Base-by-base conservation (phyloP, 2,329 filamentous ascomycete genomes). In the Epicoccum sorghinum region DNA sequence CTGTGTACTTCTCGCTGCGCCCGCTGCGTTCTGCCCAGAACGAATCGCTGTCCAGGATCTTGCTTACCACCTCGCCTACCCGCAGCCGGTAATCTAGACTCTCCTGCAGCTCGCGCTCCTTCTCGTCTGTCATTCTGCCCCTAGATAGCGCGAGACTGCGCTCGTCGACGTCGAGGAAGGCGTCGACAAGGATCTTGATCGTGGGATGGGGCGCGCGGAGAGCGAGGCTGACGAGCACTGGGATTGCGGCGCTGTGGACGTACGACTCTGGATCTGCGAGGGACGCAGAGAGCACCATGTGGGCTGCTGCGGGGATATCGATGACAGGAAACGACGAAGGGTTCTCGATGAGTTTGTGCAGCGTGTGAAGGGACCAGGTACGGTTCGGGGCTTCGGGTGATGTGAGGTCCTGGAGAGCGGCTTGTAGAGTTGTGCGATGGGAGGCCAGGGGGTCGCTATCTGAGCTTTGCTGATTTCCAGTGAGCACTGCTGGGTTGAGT, bases 201-300 rank as follows among this genome's bases (percentile, higher is more conserved):
- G 86, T 86, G 0, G 87, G 82, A 37, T 80, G 83, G 0, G 88
- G 86, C 45, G 90, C 87, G 51, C 78, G 80, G 57, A 80, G 75
- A 0, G 87, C 83, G 9, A 92, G 73, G 23, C 85, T 82, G 0
- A 83, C 82, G 54, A 90, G 84, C 1, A 87, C 80, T 57, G 85
- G 85, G 57, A 91, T 84, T 13, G 86, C 83, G n/a, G 85, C 82
- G 3, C 88, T 77, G 63, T 89, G 88, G 56, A 91, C 86, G 66
- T 88, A 92, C 51, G 89, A 87, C 51, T 91, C 89, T 5, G 81
- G 77, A 43, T 89, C 87, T 55, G 82, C 80, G 1, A 91, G 76
- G 0, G 90, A 78, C 8, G 82, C 84, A 1, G 86, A 85, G 47
- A 91, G 77, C 0, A 92, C 77, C 1, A 90, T 78, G 5, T 88